phyloP scores from a whole-genome alignment of 1,139 yeast genomes.

The Arxiozyma heterogenica region DNA sequence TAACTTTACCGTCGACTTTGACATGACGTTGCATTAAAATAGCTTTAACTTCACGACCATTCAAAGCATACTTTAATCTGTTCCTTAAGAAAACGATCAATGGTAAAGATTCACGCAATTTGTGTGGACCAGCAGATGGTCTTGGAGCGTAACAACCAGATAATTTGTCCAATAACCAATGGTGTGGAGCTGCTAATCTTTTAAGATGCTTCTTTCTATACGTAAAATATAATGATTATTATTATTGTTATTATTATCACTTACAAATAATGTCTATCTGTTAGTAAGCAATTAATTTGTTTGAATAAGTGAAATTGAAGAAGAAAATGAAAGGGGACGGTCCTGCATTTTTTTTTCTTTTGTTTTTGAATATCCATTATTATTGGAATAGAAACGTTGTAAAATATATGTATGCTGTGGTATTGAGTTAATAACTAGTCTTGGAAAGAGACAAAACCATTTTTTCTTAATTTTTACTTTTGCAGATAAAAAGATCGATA shows the following conservation, averaged over 20 bases:
- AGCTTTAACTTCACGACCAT: conserved; percentile 99
- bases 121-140: conserved; percentile 99
- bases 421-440: too few species aligned
- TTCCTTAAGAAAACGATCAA: conserved; percentile 96
- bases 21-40: conserved; percentile 99
- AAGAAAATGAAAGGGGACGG: background rate
- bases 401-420: too few species aligned
- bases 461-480: too few species aligned
- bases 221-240: too few species aligned
- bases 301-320: background rate
- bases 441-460: too few species aligned
- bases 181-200: conserved; percentile 99
- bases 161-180: conserved; percentile 99
- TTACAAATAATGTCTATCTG: background rate
- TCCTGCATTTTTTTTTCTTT: too few species aligned
- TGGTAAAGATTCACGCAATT: conserved; percentile 98
- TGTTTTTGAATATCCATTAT: too few species aligned
- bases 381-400: too few species aligned
- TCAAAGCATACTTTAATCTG: conserved; percentile 98
- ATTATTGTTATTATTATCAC: background rate
- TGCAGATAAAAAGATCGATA: too few species aligned
- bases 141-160: conserved; percentile 99
- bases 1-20: conserved; percentile 97
- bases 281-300: background rate
- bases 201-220: conserved; percentile 80